Percentiles rank a stretch among this genome's conserved stretches.
These are phyloP conservation scores for Sarcomyxa edulis DNA, from an alignment of 768 basidiomycete species.

Conservation along the genomic window DNA sequence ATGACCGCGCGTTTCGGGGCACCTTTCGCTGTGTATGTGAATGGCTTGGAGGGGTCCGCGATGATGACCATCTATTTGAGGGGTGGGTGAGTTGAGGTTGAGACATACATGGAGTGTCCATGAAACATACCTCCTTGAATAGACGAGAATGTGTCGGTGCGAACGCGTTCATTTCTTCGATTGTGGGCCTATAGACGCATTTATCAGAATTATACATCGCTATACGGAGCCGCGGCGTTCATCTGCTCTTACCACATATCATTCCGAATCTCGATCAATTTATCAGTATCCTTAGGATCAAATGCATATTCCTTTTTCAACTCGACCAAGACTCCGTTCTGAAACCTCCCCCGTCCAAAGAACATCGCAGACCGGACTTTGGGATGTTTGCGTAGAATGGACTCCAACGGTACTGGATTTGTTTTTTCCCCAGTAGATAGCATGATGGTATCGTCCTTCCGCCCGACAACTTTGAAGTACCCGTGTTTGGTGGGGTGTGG, in stretches of 20 bases:
- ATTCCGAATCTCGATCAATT: conserved; percentile 24
- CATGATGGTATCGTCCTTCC: conserved; percentile 19
- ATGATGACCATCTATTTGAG: conserved; percentile 22
- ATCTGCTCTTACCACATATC: conserved; percentile 22
- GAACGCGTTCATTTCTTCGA: conserved; percentile 48
- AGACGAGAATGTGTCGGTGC: conserved; percentile 23
- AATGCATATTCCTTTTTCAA: conserved; percentile 17
- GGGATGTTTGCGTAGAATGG: conserved; percentile 2
- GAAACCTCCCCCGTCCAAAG: conserved; percentile 31
- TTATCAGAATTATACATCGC: neutral
- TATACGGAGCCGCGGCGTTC: neutral
- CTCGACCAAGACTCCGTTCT: conserved; percentile 26
- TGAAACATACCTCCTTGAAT: conserved; percentile 3
- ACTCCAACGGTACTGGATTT: conserved; percentile 5
- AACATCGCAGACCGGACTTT: conserved; percentile 29
- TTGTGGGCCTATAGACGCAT: conserved; percentile 19
- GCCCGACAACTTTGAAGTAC: conserved; percentile 17
- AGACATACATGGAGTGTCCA: neutral
- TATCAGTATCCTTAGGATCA: conserved; percentile 20
- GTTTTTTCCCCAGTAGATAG: conserved; percentile 15
- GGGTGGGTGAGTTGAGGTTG: too few relatives aligned
- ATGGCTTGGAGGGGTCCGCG: conserved; percentile 33
- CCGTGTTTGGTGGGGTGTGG: conserved; percentile 19
- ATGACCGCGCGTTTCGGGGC: conserved; percentile 30
- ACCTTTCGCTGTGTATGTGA: conserved; percentile 32